Evolutionary conservation across 441 rosid species (phyloP).

Genomic region (Theobroma grandiflorum): DNA sequence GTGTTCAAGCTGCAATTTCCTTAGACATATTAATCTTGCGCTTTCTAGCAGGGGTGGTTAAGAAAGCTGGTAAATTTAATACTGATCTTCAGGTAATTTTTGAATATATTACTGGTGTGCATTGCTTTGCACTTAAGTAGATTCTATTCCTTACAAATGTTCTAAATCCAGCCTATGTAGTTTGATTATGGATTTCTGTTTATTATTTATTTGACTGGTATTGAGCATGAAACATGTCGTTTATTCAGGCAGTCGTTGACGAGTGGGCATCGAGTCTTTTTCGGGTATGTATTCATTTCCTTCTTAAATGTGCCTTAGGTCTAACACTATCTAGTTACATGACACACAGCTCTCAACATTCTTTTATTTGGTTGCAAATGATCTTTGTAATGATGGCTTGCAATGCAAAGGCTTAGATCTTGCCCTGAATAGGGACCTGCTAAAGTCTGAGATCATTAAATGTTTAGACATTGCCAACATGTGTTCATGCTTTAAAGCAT

Average conservation of each 20-base stretch:
- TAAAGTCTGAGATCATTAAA: background rate
- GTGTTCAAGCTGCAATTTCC: conserved; percentile 93
- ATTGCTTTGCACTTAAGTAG: conserved; percentile 7
- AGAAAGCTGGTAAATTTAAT: conserved; percentile 75
- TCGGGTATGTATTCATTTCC: conserved; percentile 59
- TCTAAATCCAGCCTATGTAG: background rate
- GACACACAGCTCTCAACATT: background rate
- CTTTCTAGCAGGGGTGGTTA: conserved; percentile 72
- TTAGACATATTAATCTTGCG: conserved; percentile 86
- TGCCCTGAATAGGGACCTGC: background rate
- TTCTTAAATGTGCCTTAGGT: background rate
- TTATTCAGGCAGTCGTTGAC: conserved; percentile 88
- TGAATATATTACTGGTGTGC: conserved; percentile 8
- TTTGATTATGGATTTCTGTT: conserved; percentile 1
- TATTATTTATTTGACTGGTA: conserved; percentile 12
- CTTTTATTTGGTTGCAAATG: background rate
- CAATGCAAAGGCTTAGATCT: background rate
- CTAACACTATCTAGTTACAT: background rate
- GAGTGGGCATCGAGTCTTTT: conserved; percentile 98
- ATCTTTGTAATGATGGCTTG: background rate
- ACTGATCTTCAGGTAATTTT: conserved; percentile 80
- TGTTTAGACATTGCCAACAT: background rate
- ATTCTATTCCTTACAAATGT: conserved; percentile 10
- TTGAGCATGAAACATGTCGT: conserved; percentile 34
- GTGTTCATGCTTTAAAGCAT: conserved; percentile 11